phyloP scores from a whole-genome alignment of 495 filamentous ascomycete genomes.

The Copromyces sp. region DNA sequence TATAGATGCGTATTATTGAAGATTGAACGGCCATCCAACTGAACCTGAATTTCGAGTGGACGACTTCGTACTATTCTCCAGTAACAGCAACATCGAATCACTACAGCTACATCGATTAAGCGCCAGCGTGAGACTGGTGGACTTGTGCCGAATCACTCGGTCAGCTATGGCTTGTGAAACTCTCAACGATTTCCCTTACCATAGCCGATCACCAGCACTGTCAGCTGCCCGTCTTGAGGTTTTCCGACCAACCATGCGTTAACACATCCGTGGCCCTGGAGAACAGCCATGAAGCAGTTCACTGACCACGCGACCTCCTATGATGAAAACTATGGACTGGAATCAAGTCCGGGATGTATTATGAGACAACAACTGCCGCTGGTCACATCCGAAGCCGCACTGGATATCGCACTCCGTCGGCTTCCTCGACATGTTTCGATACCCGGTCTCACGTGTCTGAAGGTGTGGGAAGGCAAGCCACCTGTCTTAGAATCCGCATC shows the following conservation, averaged over 20 bases:
- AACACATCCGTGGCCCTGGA: constrained; percentile 3
- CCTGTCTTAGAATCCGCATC: not conserved
- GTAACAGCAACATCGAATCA: not conserved
- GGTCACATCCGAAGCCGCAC: not conserved
- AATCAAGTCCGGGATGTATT: not conserved
- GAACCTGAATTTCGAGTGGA: not conserved
- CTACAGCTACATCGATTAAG: not conserved
- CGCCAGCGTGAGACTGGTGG: not conserved
- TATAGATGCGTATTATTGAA: not conserved
- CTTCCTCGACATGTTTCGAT: not conserved
- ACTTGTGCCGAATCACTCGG: not conserved
- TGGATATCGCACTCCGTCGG: not conserved
- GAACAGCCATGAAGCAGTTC: not conserved
- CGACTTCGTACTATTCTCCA: not conserved
- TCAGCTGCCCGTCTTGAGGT: not conserved
- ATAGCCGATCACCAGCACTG: not conserved
- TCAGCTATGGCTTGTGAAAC: not conserved
- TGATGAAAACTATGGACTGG: not conserved
- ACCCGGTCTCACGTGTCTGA: not conserved
- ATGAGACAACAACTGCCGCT: not conserved
- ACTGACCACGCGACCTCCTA: not conserved
- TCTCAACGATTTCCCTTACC: not conserved
- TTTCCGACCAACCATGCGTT: constrained; percentile 1
- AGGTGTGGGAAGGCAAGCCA: constrained; percentile 2
- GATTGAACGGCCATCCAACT: not conserved